These are phyloP conservation scores for Pulveroboletus sp. DNA, from an alignment of 768 basidiomycete species.

Conservation along the genomic window DNA sequence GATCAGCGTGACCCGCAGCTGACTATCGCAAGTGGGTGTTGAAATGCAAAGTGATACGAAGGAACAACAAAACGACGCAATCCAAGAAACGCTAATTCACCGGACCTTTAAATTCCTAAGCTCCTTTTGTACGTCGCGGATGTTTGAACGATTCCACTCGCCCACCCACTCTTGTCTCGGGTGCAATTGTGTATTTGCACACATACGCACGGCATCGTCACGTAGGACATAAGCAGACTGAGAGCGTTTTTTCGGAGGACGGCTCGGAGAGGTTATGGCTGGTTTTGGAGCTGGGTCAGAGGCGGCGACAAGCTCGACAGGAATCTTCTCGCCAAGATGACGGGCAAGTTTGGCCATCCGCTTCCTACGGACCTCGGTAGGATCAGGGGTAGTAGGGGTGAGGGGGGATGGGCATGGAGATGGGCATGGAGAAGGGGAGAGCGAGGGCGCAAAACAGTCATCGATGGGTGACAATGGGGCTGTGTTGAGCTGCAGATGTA, in stretches of 20 bases:
- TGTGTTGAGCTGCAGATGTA: constrained; percentile 23
- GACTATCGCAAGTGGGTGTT: not conserved
- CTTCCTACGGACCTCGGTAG: constrained; percentile 38
- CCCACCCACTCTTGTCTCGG: constrained; percentile 32
- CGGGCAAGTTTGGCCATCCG: constrained; percentile 58
- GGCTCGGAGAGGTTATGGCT: not conserved
- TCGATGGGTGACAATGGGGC: constrained; percentile 11
- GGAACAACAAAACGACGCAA: too few species aligned
- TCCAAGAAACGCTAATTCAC: constrained; percentile 2
- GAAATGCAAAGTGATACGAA: not conserved
- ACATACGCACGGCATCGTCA: not conserved
- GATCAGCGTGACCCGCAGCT: constrained; percentile 19
- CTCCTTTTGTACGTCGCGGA: constrained; percentile 37
- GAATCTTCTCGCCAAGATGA: constrained; percentile 59
- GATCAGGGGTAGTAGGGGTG: constrained; percentile 23
- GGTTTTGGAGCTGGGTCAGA: constrained; percentile 4
- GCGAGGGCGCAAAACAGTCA: constrained; percentile 1
- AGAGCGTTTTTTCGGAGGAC: constrained; percentile 6
- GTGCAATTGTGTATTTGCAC: not conserved
- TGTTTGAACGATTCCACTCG: constrained; percentile 41
- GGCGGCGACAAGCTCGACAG: constrained; percentile 50
- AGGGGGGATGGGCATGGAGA: constrained; percentile 14
- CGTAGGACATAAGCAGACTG: constrained; percentile 14
- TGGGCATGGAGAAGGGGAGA: constrained; percentile 16
- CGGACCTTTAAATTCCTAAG: constrained; percentile 28